Evolutionary conservation across 345 rosid genomes (phyloP).

Genomic region (Gossypium ekmanianum): DNA sequence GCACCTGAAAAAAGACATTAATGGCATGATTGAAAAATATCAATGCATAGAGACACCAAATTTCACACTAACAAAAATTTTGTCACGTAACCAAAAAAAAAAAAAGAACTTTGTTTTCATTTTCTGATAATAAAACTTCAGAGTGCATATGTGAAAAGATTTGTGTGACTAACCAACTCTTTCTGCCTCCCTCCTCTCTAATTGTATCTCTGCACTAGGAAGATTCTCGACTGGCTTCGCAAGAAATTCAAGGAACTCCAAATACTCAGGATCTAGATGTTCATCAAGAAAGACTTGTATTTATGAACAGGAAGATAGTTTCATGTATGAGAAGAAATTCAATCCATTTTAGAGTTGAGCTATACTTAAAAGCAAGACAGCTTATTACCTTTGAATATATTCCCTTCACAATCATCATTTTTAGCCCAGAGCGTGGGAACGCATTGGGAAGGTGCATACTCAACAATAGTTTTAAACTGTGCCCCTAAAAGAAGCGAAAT

Average conservation of each 20-base stretch:
- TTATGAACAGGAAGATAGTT: constrained; percentile 17
- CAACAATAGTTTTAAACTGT: constrained; percentile 60
- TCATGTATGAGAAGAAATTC: constrained; percentile 2
- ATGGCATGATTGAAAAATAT: constrained; percentile 10
- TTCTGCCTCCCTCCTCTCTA: constrained; percentile 71
- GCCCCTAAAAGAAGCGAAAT: constrained; percentile 12
- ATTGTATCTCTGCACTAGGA: constrained; percentile 70
- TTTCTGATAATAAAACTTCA: not conserved
- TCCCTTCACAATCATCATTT: constrained; percentile 71
- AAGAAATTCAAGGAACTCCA: constrained; percentile 71
- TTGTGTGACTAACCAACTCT: constrained; percentile 45
- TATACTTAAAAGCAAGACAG: not conserved
- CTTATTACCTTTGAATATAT: constrained; percentile 18
- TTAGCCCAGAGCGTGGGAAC: constrained; percentile 28
- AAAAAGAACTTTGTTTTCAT: not conserved
- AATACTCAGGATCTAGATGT: constrained; percentile 62
- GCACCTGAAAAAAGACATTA: constrained; percentile 32
- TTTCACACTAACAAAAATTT: not conserved
- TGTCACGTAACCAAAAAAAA: not conserved
- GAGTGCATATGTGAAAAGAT: not conserved
- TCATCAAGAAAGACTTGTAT: constrained; percentile 26
- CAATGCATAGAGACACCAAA: not conserved
- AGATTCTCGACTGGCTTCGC: constrained; percentile 73
- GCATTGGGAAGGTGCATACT: constrained; percentile 61
- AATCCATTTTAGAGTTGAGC: constrained; percentile 1